Conservation (phyloP, 2,329 filamentous ascomycete species). For the Chrysoporthe austroafricana region DNA sequence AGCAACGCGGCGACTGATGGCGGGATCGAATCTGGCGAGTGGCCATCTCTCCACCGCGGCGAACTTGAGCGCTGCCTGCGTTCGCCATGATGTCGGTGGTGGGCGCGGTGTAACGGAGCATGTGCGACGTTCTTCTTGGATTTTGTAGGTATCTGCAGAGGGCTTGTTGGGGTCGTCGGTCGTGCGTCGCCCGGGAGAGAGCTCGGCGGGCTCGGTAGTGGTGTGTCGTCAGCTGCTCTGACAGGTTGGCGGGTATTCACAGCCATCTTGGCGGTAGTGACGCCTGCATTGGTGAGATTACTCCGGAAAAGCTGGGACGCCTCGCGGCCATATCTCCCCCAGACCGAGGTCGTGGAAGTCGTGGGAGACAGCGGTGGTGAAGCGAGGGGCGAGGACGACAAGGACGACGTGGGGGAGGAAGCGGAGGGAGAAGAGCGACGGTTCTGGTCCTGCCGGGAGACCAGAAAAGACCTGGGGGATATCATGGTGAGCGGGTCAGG, state of each 20-base stretch:
- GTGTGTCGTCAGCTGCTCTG: slow-evolving; percentile 30
- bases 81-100: slow-evolving; percentile 40
- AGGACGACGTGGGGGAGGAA: slow-evolving; percentile 11
- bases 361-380: slow-evolving; percentile 19
- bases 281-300: slow-evolving; percentile 31
- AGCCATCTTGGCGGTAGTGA: slow-evolving; percentile 34
- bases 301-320: slow-evolving; percentile 17
- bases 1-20: slow-evolving; percentile 64
- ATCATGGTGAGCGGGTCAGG: slow-evolving; percentile 38
- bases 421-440: slow-evolving; percentile 16
- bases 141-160: slow-evolving; percentile 58
- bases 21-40: slow-evolving; percentile 59
- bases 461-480: slow-evolving; percentile 46
- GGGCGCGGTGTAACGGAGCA: slow-evolving; percentile 42
- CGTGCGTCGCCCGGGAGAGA: slow-evolving; percentile 40
- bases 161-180: slow-evolving; percentile 50
- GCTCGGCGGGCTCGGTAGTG: slow-evolving; percentile 35
- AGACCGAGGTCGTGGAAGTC: slow-evolving; percentile 28
- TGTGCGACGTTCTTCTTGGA: slow-evolving; percentile 43
- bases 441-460: slow-evolving; percentile 38
- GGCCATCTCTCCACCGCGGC: slow-evolving; percentile 45
- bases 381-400: slow-evolving; percentile 28
- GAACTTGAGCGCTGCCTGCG: slow-evolving; percentile 38
- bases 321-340: slow-evolving; percentile 39
- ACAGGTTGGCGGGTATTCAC: slow-evolving; percentile 35